Conservation (phyloP, 352 stramenopile genomes). For the Vaucheria bursata region DNA sequence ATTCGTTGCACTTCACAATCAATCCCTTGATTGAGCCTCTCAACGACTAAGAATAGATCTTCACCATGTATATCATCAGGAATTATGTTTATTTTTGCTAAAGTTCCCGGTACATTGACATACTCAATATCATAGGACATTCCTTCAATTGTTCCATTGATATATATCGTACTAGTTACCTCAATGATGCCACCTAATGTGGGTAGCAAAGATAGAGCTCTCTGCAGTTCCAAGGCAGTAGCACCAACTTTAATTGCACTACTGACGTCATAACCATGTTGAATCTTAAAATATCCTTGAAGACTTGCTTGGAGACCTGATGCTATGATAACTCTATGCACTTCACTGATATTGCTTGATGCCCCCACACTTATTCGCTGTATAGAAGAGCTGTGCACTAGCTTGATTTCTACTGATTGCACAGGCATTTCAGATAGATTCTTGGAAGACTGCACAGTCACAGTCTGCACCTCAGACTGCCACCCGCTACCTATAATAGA, state of each 20-base stretch:
- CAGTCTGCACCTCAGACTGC: slow-evolving; percentile 27
- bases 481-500: background rate
- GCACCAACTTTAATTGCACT: background rate
- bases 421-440: slow-evolving; percentile 1
- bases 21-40: background rate
- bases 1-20: background rate
- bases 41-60: background rate
- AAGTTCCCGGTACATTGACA: slow-evolving; percentile 15
- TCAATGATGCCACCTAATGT: slow-evolving; percentile 24
- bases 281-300: slow-evolving; percentile 16
- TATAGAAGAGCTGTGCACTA: background rate
- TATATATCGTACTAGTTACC: slow-evolving; percentile 4
- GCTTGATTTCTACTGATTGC: slow-evolving; percentile 19
- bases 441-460: slow-evolving; percentile 24
- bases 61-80: slow-evolving; percentile 10
- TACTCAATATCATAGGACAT: slow-evolving; percentile 23
- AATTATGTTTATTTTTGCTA: slow-evolving; percentile 14
- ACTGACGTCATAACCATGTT: slow-evolving; percentile 27
- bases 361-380: background rate
- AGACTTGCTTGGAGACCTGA: slow-evolving; percentile 14
- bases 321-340: background rate
- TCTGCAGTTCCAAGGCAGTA: slow-evolving; percentile 18
- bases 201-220: slow-evolving; percentile 19
- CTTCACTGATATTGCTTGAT: background rate
- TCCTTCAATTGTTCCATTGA: slow-evolving; percentile 10